These are phyloP conservation scores for Astrothelium macrocarpum DNA, from an alignment of 495 filamentous ascomycete species.

Conservation along the genomic window DNA sequence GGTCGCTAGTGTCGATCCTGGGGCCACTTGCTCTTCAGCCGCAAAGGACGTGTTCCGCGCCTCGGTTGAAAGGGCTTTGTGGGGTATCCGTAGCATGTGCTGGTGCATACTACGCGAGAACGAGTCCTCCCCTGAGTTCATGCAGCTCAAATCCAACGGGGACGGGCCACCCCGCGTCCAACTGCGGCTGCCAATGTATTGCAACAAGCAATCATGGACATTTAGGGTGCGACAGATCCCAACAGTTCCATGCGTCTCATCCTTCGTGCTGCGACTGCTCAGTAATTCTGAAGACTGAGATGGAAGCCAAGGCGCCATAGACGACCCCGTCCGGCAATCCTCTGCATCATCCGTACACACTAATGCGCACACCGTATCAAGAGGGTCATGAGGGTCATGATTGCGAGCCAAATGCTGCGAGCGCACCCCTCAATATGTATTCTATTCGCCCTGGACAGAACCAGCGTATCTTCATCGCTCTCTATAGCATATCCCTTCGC, in stretches of 20 bases:
- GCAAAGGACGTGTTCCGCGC: background rate
- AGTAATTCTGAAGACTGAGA: background rate
- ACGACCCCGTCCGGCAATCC: background rate
- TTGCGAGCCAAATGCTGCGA: background rate
- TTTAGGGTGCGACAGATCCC: background rate
- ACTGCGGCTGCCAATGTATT: background rate
- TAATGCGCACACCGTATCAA: background rate
- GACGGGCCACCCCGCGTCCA: background rate
- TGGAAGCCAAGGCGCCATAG: background rate
- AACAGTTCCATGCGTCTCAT: background rate
- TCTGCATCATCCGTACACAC: background rate
- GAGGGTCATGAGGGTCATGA: conserved; percentile 1
- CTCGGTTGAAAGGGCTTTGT: background rate
- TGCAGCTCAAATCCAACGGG: background rate
- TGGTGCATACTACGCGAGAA: background rate
- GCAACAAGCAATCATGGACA: conserved; percentile 3
- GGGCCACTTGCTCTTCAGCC: background rate
- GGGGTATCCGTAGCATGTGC: background rate
- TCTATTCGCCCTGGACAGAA: background rate
- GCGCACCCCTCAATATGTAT: background rate
- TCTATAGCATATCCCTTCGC: background rate
- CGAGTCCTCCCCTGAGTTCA: background rate
- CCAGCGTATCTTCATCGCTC: background rate
- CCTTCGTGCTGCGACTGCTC: background rate
- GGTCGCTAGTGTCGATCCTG: background rate